phyloP scores from a whole-genome alignment of 306 rosid species.

The barrel medic (Medicago truncatula) region MtrunA17r5.0-ANR NC_053044.1:40195001-40195500 shows the following conservation, averaged over 20 bases:
- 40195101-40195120: neutral
- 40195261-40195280: conserved; percentile 74
- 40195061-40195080: neutral
- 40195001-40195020: conserved; percentile 97
- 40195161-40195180: neutral
- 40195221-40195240: conserved; percentile 10
- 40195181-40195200: neutral
- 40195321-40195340: conserved; percentile 93
- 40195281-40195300: conserved; percentile 90
- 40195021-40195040: conserved; percentile 89
- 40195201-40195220: neutral
- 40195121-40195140: neutral
- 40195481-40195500: conserved; percentile 73
- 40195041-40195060: conserved; percentile 85
- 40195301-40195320: conserved; percentile 98
- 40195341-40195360: conserved; percentile 77
- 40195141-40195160: too few species aligned
- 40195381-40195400: neutral
- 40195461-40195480: conserved; percentile 93
- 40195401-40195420: neutral
- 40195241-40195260: conserved; percentile 66
- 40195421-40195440: conserved; percentile 26
- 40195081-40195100: neutral
- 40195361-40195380: conserved; percentile 60
- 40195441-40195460: conserved; percentile 22